A percentile compares a stretch with the other conserved stretches of the same genome.
Evolutionary conservation across 129 eudicot species (phyloP).

Genomic region (Arctium minus): DNA sequence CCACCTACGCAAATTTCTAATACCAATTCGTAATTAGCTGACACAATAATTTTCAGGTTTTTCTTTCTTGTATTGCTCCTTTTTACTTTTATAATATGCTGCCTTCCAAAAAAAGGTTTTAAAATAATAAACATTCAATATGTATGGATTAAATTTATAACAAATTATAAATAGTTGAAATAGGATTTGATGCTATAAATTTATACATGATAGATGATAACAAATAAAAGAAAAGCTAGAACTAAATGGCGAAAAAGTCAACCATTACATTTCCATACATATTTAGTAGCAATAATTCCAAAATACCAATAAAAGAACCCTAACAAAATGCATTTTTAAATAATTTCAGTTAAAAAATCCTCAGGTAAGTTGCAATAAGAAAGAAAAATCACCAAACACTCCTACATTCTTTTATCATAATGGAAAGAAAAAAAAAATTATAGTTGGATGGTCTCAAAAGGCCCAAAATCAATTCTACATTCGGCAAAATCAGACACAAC

Average conservation of each 20-base stretch:
- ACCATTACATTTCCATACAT: background rate
- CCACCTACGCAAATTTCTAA: no score
- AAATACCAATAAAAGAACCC: background rate
- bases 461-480: constrained; percentile 28
- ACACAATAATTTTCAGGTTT: no score
- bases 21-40: no score
- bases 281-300: background rate
- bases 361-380: background rate
- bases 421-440: background rate
- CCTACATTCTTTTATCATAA: constrained; percentile 6
- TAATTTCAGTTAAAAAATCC: background rate
- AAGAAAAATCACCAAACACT: background rate
- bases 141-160: no score
- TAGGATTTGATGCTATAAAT: no score
- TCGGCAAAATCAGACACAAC: constrained; percentile 5
- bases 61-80: no score
- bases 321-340: background rate
- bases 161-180: no score
- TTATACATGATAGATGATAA: background rate
- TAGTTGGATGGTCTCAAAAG: constrained; percentile 1
- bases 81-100: no score
- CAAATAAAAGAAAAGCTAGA: no score
- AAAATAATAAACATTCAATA: no score
- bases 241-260: no score
- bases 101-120: no score